Evolutionary conservation across 2,329 filamentous ascomycete genomes (phyloP), one percentile per base, ranked within the genome.

Genomic region (Biscogniauxia sp.): DNA sequence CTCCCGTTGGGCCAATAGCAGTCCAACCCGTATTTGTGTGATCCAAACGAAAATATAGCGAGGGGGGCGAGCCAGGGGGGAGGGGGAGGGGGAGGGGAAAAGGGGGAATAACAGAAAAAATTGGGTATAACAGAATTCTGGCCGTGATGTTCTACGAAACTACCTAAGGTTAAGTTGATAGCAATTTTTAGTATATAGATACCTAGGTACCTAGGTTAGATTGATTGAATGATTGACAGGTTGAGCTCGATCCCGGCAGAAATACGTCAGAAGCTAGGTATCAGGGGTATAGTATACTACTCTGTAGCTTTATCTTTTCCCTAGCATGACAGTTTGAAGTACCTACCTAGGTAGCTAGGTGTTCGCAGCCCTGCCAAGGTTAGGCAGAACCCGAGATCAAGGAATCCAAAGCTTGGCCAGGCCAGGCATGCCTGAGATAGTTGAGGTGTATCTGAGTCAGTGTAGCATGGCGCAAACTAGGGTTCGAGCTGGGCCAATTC

Each of bases 1-100:
- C 19, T 20, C 49, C 11, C 37, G 8, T 26, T 54, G 52, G 19
- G 11, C 58, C 61, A 64, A 66, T 64, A 26, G 17, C 37, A 50
- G 6, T 5, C 51, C 50, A 51, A 23, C 8, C 25, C 53, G 20
- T 20, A 32, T 20, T 58, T 20, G 56, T 37, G 32, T 49, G 61
- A 51, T 32, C 6, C 20, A 58, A 19, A 25, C 23, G 19, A 19
- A 59, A 45, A 45, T n/a, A 11, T 6, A 32, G 28, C 6, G 28
- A 7, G 28, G 28, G 28, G 28, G 6, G 6, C 28, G 6, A 32
- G 11, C 11, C 11, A 32, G 28, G 28, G 26, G 26, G 26, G 26
- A 32, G 28, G 28, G 11, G 9, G 6, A 32, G 28, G 23, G 23
- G 23, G 8, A 7, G 2, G 2, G 32, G 32, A 37, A n/a, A 41